Conservation (phyloP, 768 basidiomycete genomes). For the Megacollybia marginata region DNA sequence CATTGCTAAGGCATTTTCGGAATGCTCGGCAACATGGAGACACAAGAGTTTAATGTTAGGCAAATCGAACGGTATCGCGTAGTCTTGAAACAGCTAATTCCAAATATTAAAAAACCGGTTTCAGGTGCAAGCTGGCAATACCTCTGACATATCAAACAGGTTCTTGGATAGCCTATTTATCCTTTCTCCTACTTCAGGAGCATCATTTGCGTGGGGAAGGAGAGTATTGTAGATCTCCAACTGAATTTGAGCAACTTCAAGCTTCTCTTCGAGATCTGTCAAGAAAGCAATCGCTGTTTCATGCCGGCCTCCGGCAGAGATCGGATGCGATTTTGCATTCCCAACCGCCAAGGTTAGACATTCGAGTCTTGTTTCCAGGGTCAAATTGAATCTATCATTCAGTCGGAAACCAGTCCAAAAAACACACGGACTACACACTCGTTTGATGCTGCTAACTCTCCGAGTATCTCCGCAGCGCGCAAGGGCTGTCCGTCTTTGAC, state of each 20-base stretch:
- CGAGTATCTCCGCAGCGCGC: constrained; percentile 82
- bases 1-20: constrained; percentile 71
- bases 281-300: constrained; percentile 93
- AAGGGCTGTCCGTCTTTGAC: constrained; percentile 85
- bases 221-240: constrained; percentile 79
- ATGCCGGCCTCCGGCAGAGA: constrained; percentile 67
- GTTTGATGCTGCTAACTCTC: constrained; percentile 74
- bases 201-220: constrained; percentile 51
- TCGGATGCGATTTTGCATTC: constrained; percentile 92
- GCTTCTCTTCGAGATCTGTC: constrained; percentile 91
- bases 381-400: constrained; percentile 50
- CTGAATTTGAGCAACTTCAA: constrained; percentile 96
- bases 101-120: neutral
- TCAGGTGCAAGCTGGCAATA: constrained; percentile 18
- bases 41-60: constrained; percentile 82
- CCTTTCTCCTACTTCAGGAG: constrained; percentile 54
- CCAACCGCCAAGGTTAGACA: constrained; percentile 91
- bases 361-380: constrained; percentile 74
- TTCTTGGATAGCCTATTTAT: constrained; percentile 50
- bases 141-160: constrained; percentile 81
- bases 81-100: constrained; percentile 67
- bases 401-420: neutral
- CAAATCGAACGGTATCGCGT: constrained; percentile 81
- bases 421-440: constrained; percentile 43
- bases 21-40: constrained; percentile 89